These are phyloP conservation scores for Favolaschia claudopus DNA, from an alignment of 768 basidiomycete genomes.

Conservation along the genomic window DNA sequence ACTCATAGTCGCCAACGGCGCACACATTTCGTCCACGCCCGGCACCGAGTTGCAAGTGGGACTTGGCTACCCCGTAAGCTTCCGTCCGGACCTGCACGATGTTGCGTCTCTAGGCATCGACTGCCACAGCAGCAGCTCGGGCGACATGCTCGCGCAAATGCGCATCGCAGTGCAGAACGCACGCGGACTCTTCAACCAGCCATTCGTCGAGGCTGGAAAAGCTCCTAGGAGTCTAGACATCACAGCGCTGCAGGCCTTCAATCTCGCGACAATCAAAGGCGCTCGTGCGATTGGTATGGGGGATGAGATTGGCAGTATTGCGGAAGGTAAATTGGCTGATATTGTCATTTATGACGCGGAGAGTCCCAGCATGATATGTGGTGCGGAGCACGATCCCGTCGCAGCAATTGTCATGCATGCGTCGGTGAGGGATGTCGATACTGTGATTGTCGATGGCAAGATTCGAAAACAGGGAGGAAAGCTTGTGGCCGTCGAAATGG, in stretches of 20 bases:
- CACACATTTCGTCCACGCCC: slow-evolving; percentile 20
- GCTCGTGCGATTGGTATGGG: slow-evolving; percentile 22
- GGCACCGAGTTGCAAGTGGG: slow-evolving; percentile 23
- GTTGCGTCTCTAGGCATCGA: slow-evolving; percentile 23
- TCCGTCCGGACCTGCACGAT: slow-evolving; percentile 8
- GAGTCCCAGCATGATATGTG: slow-evolving; percentile 18
- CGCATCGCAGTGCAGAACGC: slow-evolving; percentile 20
- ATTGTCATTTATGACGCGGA: slow-evolving; percentile 17
- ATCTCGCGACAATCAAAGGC: slow-evolving; percentile 22
- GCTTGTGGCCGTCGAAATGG: slow-evolving; percentile 6
- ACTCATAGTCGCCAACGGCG: slow-evolving; percentile 4
- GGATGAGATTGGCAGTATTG: slow-evolving; percentile 14
- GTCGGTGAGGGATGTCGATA: slow-evolving; percentile 23
- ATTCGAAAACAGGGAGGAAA: slow-evolving; percentile 17
- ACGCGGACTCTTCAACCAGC: slow-evolving; percentile 3
- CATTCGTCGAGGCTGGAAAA: slow-evolving; percentile 6
- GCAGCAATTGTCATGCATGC: slow-evolving; percentile 22
- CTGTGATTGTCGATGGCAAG: slow-evolving; percentile 24
- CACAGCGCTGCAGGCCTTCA: slow-evolving; percentile 18
- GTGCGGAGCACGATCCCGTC: slow-evolving; percentile 20
- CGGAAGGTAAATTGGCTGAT: slow-evolving; percentile 20
- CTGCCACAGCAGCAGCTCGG: slow-evolving; percentile 23
- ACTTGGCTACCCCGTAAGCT: slow-evolving; percentile 15
- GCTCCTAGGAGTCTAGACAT: not conserved
- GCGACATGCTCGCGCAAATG: slow-evolving; percentile 25